Evolutionary conservation across 805 yeast genomes (phyloP).

Genomic region (Suhomyces kilbournensis): DNA sequence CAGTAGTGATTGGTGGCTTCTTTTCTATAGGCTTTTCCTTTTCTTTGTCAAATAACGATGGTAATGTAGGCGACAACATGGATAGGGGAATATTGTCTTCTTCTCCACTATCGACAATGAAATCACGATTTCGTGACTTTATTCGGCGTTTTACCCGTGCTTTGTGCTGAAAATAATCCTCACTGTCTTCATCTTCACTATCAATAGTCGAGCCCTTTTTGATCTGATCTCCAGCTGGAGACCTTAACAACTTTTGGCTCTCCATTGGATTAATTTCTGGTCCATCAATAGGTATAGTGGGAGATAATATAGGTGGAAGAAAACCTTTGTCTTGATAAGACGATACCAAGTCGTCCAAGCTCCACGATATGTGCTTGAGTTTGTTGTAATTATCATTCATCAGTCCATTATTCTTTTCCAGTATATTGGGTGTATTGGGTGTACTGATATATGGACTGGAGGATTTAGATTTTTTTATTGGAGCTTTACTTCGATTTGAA

Average conservation of each 20-base stretch:
- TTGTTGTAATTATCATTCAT: neutral
- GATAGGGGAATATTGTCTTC: slow-evolving; percentile 29
- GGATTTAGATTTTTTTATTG: slow-evolving; percentile 12
- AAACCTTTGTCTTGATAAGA: slow-evolving; percentile 30
- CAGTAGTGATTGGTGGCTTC: neutral
- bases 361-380: slow-evolving; percentile 24
- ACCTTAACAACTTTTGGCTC: neutral
- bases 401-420: neutral
- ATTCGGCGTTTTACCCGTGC: neutral
- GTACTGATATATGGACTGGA: slow-evolving; percentile 17
- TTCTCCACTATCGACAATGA: slow-evolving; percentile 8
- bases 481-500: neutral
- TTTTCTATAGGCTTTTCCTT: neutral
- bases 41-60: slow-evolving; percentile 20
- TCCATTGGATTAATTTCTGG: neutral
- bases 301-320: slow-evolving; percentile 40
- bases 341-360: slow-evolving; percentile 36
- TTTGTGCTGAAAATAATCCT: neutral
- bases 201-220: neutral
- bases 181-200: slow-evolving; percentile 2
- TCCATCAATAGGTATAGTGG: slow-evolving; percentile 29
- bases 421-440: slow-evolving; percentile 1
- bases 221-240: neutral
- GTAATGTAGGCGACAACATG: slow-evolving; percentile 33
- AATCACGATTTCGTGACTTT: neutral